Conservation (phyloP, 2,329 filamentous ascomycete genomes). For the Colletotrichum echinochloae region DNA sequence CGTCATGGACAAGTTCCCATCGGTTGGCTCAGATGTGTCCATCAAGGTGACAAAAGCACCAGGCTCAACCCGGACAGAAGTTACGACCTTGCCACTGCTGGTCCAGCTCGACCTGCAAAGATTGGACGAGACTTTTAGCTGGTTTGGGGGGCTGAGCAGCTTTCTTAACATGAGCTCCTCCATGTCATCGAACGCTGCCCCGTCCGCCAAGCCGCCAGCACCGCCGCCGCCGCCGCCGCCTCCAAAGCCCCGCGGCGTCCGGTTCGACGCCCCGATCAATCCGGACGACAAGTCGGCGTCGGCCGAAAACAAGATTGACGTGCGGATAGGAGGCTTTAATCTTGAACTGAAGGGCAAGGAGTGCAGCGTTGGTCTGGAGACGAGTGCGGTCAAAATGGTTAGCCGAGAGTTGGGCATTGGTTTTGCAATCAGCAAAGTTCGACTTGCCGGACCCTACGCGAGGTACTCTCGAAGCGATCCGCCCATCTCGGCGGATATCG, state of each 20-base stretch:
- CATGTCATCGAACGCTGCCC: slow-evolving; percentile 78
- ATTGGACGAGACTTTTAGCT: slow-evolving; percentile 87
- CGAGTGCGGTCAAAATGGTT: slow-evolving; percentile 85
- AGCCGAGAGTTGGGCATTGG: slow-evolving; percentile 79
- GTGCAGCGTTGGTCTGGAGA: slow-evolving; percentile 79
- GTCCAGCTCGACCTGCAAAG: slow-evolving; percentile 81
- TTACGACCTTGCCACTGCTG: slow-evolving; percentile 82
- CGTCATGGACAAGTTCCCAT: slow-evolving; percentile 68
- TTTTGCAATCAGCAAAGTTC: slow-evolving; percentile 80
- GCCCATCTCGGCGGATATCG: slow-evolving; percentile 72
- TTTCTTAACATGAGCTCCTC: slow-evolving; percentile 90
- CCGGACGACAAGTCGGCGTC: slow-evolving; percentile 60
- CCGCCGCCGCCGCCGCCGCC: slow-evolving; percentile 55
- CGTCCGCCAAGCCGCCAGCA: slow-evolving; percentile 52
- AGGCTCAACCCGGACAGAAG: slow-evolving; percentile 65
- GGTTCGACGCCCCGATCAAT: slow-evolving; percentile 66
- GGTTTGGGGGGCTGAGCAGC: slow-evolving; percentile 92
- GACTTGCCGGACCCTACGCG: slow-evolving; percentile 77
- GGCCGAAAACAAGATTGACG: slow-evolving; percentile 76
- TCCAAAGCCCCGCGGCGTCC: slow-evolving; percentile 66
- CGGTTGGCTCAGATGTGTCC: slow-evolving; percentile 68
- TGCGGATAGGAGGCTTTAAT: slow-evolving; percentile 81
- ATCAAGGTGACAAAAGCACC: slow-evolving; percentile 62
- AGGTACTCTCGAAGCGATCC: slow-evolving; percentile 65
- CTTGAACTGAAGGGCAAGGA: slow-evolving; percentile 82